Evolutionary conservation across 2,329 filamentous ascomycete genomes (phyloP).

Genomic region (Hirsutella minnesotensis): DNA sequence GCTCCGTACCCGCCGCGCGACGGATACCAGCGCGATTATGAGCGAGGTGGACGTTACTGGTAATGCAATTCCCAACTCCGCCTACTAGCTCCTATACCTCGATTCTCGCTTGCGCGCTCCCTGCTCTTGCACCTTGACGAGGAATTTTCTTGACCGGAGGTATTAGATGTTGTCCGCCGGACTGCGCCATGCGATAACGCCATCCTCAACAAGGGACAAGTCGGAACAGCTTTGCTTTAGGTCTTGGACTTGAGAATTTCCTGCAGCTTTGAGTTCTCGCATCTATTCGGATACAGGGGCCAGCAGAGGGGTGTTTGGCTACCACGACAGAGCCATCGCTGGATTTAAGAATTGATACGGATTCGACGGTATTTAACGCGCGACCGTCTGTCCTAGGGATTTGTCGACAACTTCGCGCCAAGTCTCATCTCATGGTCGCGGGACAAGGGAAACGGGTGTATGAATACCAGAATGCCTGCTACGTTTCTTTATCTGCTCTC

Average conservation of each 20-base stretch:
- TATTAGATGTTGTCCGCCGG: conserved; percentile 18
- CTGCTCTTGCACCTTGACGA: conserved; percentile 7
- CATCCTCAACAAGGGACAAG: neutral
- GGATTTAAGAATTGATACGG: too few species aligned
- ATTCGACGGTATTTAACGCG: too few species aligned
- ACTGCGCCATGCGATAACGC: neutral
- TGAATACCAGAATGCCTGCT: conserved; percentile 9
- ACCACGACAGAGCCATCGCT: too few species aligned
- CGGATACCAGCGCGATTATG: conserved; percentile 35
- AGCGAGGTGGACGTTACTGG: conserved; percentile 38
- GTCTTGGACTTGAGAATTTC: neutral
- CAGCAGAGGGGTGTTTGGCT: neutral
- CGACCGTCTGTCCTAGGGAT: too few species aligned
- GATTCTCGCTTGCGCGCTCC: neutral
- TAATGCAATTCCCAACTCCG: conserved; percentile 18
- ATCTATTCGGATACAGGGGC: neutral
- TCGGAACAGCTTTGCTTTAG: neutral
- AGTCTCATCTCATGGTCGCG: too few species aligned
- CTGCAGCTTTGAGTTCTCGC: neutral
- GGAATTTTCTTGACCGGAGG: conserved; percentile 23
- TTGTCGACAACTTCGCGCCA: too few species aligned
- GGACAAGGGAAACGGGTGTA: conserved; percentile 7
- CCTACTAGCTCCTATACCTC: conserved; percentile 8
- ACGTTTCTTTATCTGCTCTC: conserved; percentile 3
- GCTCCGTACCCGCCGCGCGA: conserved; percentile 25